phyloP scores from a whole-genome alignment of 78 protist species.

The Cavenderia fasciculata region DNA sequence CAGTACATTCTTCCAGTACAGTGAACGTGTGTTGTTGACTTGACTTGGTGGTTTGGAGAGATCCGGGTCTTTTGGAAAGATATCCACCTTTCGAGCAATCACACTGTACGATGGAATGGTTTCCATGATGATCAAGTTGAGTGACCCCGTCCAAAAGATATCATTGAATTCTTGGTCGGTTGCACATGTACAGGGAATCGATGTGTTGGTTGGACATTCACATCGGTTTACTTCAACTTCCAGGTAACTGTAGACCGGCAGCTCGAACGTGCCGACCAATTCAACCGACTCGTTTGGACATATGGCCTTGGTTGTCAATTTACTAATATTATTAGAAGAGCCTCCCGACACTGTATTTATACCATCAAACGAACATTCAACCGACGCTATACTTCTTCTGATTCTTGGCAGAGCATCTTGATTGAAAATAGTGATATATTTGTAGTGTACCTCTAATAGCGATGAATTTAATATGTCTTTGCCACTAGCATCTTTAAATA shows the following conservation, averaged over 20 bases:
- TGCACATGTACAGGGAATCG: constrained; percentile 10
- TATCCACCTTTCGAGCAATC: neutral
- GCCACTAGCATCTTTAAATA: neutral
- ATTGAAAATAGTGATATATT: constrained; percentile 23
- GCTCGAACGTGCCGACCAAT: constrained; percentile 20
- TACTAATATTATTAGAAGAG: neutral
- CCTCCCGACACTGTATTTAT: neutral
- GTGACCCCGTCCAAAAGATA: neutral
- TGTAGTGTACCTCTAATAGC: neutral
- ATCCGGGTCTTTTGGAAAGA: constrained; percentile 14
- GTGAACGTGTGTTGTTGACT: constrained; percentile 2
- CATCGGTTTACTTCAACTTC: constrained; percentile 8
- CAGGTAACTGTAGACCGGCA: constrained; percentile 14
- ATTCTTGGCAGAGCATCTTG: constrained; percentile 30
- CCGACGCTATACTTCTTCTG: neutral
- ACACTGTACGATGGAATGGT: constrained; percentile 4
- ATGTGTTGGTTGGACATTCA: neutral
- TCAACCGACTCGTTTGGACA: constrained; percentile 20
- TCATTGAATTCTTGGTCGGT: neutral
- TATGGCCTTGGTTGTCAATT: constrained; percentile 14
- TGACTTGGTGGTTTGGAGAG: constrained; percentile 12
- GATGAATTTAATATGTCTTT: neutral
- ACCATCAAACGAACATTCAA: constrained; percentile 3
- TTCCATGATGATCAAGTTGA: constrained; percentile 5
- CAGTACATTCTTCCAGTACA: constrained; percentile 10